These are phyloP conservation scores for Ophiostoma perfectum DNA, from an alignment of 2,329 filamentous ascomycete species.

Conservation along the genomic window DNA sequence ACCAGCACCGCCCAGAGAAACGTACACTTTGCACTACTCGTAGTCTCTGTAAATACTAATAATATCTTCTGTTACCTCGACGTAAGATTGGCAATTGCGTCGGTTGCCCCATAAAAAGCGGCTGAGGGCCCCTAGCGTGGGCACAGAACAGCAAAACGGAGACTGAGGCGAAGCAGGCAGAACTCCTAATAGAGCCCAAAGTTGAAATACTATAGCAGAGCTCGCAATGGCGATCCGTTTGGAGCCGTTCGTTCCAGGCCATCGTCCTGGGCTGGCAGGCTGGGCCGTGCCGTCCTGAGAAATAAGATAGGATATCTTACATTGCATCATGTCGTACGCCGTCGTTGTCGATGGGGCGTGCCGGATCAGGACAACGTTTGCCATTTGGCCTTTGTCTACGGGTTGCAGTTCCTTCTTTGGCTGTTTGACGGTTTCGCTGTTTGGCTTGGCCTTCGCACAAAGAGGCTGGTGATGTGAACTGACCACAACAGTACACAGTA, in stretches of 20 bases:
- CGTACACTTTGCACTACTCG: neutral
- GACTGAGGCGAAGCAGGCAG: constrained; percentile 16
- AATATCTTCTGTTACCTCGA: too few relatives aligned
- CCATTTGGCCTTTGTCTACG: neutral
- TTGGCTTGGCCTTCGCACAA: too few relatives aligned
- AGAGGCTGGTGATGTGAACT: neutral
- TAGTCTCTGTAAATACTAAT: neutral
- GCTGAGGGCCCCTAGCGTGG: constrained; percentile 20
- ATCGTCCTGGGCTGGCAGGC: neutral
- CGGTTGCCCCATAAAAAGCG: constrained; percentile 21
- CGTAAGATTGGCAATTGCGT: constrained; percentile 14
- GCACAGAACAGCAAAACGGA: constrained; percentile 18
- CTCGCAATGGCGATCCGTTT: neutral
- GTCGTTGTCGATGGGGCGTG: neutral
- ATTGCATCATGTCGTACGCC: too few relatives aligned
- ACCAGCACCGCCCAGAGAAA: neutral
- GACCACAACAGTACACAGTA: neutral
- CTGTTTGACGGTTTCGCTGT: neutral
- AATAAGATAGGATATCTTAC: too few relatives aligned
- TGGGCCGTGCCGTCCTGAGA: neutral
- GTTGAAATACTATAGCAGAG: constrained; percentile 7
- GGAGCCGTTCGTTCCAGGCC: constrained; percentile 4
- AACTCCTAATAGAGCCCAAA: neutral
- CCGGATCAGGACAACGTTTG: constrained; percentile 3
- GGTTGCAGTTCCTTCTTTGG: neutral